A percentile compares a stretch with the other conserved stretches of the same genome.
Conservation (phyloP, 1,139 yeast genomes). For the Scheffersomyces titani region DNA sequence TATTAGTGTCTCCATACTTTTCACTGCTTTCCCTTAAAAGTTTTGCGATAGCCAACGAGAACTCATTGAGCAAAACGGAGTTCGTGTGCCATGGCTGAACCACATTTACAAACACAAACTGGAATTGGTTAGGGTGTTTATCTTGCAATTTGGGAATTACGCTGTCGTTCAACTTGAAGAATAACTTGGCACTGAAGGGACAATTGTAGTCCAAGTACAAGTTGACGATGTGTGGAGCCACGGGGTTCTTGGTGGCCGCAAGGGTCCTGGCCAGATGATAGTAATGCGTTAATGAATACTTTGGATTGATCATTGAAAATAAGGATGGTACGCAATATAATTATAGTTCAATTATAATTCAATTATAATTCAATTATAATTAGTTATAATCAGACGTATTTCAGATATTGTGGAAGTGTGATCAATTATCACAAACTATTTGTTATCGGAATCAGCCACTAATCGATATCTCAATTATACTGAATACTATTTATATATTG, state of each 20-base stretch:
- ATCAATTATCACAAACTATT: no score
- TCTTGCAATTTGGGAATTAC: conserved; percentile 56
- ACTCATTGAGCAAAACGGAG: conserved; percentile 68
- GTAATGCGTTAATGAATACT: conserved; percentile 41
- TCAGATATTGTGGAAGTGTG: no score
- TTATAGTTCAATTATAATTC: not conserved
- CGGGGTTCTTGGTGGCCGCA: conserved; percentile 13
- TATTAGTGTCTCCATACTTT: conserved; percentile 20
- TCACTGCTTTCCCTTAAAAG: conserved; percentile 45
- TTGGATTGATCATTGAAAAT: conserved; percentile 39
- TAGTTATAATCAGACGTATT: not conserved
- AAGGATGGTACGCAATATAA: no score
- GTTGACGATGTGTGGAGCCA: conserved; percentile 38
- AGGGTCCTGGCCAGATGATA: conserved; percentile 25
- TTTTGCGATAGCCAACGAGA: conserved; percentile 66
- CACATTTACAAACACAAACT: conserved; percentile 63
- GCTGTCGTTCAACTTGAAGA: conserved; percentile 50
- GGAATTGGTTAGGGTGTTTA: conserved; percentile 52
- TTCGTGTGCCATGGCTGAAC: conserved; percentile 89
- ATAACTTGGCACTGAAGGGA: conserved; percentile 70
- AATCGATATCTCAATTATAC: not conserved
- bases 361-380: no score
- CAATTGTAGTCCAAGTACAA: conserved; percentile 80
- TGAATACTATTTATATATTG: no score
- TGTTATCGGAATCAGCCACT: not conserved